phyloP scores from a whole-genome alignment of 2,329 filamentous ascomycete species.

The Epichloe sibirici region DNA sequence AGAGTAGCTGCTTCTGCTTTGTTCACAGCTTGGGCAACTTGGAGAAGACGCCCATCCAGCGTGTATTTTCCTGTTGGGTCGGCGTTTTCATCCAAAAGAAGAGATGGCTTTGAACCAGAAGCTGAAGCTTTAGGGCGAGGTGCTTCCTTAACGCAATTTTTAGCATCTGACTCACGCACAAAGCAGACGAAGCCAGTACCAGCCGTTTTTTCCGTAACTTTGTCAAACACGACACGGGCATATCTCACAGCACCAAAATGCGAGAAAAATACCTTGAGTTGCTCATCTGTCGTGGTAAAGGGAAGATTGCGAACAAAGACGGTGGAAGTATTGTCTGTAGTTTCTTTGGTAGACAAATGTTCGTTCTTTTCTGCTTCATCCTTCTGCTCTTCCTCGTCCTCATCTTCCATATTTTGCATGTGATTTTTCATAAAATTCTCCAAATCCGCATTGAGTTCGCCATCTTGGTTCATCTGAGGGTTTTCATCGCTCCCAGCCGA shows the following conservation, averaged over 20 bases:
- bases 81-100: slow-evolving; percentile 74
- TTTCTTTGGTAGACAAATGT: slow-evolving; percentile 18
- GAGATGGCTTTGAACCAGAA: slow-evolving; percentile 56
- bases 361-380: slow-evolving; percentile 26
- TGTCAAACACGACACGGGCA: slow-evolving; percentile 82
- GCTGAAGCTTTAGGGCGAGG: slow-evolving; percentile 44
- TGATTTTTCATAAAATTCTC: slow-evolving; percentile 47
- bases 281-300: slow-evolving; percentile 73
- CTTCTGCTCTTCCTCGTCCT: slow-evolving; percentile 38
- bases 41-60: slow-evolving; percentile 75
- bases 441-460: slow-evolving; percentile 32
- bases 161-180: slow-evolving; percentile 61
- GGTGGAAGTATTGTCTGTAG: slow-evolving; percentile 58
- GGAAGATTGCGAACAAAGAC: slow-evolving; percentile 91
- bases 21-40: slow-evolving; percentile 74
- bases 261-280: slow-evolving; percentile 74
- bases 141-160: slow-evolving; percentile 61
- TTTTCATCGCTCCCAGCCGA: slow-evolving; percentile 18
- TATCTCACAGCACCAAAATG: slow-evolving; percentile 83
- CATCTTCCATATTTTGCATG: slow-evolving; percentile 44
- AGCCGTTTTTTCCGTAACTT: slow-evolving; percentile 69
- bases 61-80: slow-evolving; percentile 82
- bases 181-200: slow-evolving; percentile 96
- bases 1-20: slow-evolving; percentile 68
- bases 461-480: slow-evolving; percentile 21